Evolutionary conservation across 305 asterid species (phyloP).

Genomic region (Fraxinus paxiana): DNA sequence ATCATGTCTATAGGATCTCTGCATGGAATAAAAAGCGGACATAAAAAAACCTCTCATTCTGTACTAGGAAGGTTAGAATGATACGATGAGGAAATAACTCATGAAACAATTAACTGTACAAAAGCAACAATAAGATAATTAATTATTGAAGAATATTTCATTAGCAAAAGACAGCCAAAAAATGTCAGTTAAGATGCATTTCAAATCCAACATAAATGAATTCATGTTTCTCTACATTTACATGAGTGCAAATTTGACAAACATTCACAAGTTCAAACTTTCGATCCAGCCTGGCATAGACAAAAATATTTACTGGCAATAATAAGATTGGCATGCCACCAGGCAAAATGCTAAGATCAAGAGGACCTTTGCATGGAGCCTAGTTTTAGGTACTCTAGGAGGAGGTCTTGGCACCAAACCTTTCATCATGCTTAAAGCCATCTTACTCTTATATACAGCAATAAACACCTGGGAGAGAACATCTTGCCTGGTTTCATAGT

Average conservation of each 20-base stretch:
- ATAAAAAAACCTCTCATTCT: background rate
- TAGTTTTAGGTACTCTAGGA: background rate
- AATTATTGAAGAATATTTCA: background rate
- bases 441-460: background rate
- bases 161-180: background rate
- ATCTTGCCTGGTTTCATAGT: background rate
- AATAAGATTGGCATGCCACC: background rate
- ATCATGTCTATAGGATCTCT: background rate
- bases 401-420: background rate
- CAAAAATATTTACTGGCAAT: background rate
- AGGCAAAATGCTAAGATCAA: background rate
- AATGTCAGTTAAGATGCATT: background rate
- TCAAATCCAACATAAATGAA: background rate
- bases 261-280: background rate
- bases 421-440: background rate
- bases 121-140: background rate
- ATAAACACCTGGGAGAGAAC: background rate
- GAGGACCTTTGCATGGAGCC: background rate
- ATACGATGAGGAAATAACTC: background rate
- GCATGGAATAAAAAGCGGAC: background rate
- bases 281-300: background rate
- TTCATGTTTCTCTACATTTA: background rate
- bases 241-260: background rate
- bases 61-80: background rate
- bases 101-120: background rate